These are phyloP conservation scores for Viola odorata DNA, from an alignment of 345 rosid species.

Conservation along the genomic window DNA sequence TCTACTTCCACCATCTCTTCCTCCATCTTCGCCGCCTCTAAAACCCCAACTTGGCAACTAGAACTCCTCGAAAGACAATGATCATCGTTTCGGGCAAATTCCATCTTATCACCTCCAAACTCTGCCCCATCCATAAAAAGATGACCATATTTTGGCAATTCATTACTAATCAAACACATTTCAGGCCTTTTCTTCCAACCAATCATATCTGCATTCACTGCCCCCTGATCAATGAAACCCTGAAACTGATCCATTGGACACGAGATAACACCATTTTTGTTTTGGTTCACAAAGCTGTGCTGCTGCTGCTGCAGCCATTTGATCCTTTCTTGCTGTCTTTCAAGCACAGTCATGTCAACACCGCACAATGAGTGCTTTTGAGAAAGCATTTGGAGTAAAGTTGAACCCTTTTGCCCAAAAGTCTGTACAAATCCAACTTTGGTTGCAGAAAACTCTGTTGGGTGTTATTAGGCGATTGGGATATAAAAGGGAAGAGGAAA, in stretches of 20 bases:
- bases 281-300: slow-evolving; percentile 18
- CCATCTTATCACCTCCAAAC: slow-evolving; percentile 22
- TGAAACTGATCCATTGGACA: slow-evolving; percentile 30
- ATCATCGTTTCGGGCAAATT: slow-evolving; percentile 19
- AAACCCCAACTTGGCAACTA: slow-evolving; percentile 26
- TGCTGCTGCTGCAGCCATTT: slow-evolving; percentile 32
- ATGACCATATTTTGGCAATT: slow-evolving; percentile 22
- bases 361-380: slow-evolving; percentile 4
- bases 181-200: slow-evolving; percentile 10
- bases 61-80: slow-evolving; percentile 33
- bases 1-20: slow-evolving; percentile 11
- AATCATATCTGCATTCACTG: slow-evolving; percentile 2
- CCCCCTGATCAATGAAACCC: slow-evolving; percentile 15
- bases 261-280: slow-evolving; percentile 5
- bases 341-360: slow-evolving; percentile 36
- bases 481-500: background rate
- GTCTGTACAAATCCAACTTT: background rate
- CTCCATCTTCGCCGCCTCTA: slow-evolving; percentile 16
- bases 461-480: background rate
- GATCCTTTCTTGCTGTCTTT: slow-evolving; percentile 25
- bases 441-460: background rate
- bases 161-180: slow-evolving; percentile 14
- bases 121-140: slow-evolving; percentile 22
- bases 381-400: background rate
- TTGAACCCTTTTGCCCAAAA: background rate